These are phyloP conservation scores for Ramaria rubella DNA, from an alignment of 768 basidiomycete species.

Conservation along the genomic window DNA sequence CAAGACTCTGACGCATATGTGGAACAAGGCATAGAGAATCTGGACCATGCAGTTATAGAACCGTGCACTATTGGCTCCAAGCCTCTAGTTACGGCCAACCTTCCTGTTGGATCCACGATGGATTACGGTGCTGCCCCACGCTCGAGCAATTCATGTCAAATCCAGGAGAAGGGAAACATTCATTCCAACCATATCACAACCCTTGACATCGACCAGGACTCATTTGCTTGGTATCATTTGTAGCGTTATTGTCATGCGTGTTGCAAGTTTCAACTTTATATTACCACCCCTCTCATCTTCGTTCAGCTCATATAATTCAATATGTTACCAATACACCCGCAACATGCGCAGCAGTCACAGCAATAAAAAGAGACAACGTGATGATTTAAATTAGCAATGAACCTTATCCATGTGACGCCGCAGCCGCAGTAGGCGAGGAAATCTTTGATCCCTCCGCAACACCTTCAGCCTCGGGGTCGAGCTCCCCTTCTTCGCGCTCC, in stretches of 20 bases:
- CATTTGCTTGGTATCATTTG: neutral
- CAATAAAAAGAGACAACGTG: neutral
- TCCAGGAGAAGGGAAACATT: no score
- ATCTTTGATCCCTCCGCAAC: slow-evolving; percentile 14
- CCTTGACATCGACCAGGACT: neutral
- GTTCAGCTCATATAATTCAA: neutral
- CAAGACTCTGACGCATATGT: neutral
- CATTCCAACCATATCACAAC: neutral
- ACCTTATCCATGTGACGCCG: neutral
- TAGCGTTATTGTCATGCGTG: neutral
- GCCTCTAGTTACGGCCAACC: no score
- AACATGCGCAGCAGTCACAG: neutral
- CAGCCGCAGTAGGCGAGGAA: neutral
- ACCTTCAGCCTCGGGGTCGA: slow-evolving; percentile 23
- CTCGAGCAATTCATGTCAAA: no score
- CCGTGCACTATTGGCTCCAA: neutral
- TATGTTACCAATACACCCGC: neutral
- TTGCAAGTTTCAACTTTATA: neutral
- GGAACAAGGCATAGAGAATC: neutral
- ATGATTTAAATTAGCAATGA: neutral
- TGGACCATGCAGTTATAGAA: neutral
- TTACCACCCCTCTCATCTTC: neutral
- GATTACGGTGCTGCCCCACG: no score
- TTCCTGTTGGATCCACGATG: no score
- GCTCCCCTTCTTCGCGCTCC: slow-evolving; percentile 20